Percentiles rank a stretch among this genome's conserved stretches.
Evolutionary conservation across 2,329 filamentous ascomycete genomes (phyloP).

Genomic region (Septoria petroselini): DNA sequence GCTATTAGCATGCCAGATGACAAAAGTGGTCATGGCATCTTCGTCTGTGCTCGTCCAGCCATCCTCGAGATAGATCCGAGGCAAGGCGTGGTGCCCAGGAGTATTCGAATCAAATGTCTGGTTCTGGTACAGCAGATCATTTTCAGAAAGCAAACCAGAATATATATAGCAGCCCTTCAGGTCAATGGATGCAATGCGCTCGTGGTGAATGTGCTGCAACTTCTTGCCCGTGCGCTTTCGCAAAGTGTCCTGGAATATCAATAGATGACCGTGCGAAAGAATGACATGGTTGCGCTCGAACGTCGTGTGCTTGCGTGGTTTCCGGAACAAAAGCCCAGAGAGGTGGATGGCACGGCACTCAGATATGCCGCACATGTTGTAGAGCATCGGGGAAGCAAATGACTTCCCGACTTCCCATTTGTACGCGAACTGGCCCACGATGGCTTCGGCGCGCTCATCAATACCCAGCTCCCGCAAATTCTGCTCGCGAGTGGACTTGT

Average conservation of each 20-base stretch:
- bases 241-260: constrained; percentile 61
- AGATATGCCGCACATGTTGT: constrained; percentile 65
- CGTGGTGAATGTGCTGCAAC: constrained; percentile 60
- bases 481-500: constrained; percentile 55
- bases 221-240: constrained; percentile 55
- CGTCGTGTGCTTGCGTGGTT: constrained; percentile 59
- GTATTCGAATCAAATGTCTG: constrained; percentile 62
- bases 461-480: constrained; percentile 61
- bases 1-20: constrained; percentile 61
- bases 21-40: constrained; percentile 64
- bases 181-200: constrained; percentile 57
- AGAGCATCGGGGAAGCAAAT: constrained; percentile 61
- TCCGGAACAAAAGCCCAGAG: constrained; percentile 61
- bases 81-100: constrained; percentile 58
- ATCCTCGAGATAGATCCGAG: constrained; percentile 59
- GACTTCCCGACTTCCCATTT: constrained; percentile 67
- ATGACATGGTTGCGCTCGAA: constrained; percentile 61
- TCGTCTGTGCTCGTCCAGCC: constrained; percentile 62
- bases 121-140: constrained; percentile 62
- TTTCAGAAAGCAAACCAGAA: constrained; percentile 60
- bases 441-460: constrained; percentile 63
- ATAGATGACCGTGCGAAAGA: constrained; percentile 57
- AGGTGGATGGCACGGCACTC: constrained; percentile 61
- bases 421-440: constrained; percentile 62
- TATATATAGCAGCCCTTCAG: constrained; percentile 65